Conservation (phyloP, 2,329 filamentous ascomycete species). For the Macrophomina pseudophaseolina region DNA sequence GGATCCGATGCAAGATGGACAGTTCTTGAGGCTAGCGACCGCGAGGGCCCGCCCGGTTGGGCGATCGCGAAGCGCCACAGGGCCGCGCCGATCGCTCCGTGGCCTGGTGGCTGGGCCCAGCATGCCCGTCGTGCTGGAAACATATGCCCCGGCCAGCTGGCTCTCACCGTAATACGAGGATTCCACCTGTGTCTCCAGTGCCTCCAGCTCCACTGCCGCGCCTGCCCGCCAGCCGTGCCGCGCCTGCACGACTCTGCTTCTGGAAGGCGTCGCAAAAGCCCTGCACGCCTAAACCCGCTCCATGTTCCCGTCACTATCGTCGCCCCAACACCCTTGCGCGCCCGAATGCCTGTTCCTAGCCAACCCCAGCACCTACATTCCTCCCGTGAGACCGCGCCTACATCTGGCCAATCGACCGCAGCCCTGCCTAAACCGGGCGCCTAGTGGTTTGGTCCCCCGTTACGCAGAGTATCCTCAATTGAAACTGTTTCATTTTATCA, state of each 20-base stretch:
- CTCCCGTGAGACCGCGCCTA: slow-evolving; percentile 15
- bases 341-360: slow-evolving; percentile 24
- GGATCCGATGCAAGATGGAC: slow-evolving; percentile 25
- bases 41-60: slow-evolving; percentile 23
- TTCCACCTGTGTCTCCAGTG: slow-evolving; percentile 24
- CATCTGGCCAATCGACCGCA: slow-evolving; percentile 15
- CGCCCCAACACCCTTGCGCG: slow-evolving; percentile 17
- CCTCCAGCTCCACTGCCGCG: slow-evolving; percentile 20
- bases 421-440: slow-evolving; percentile 13
- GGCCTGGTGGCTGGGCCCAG: slow-evolving; percentile 26
- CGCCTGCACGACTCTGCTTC: slow-evolving; percentile 25
- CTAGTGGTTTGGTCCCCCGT: slow-evolving; percentile 23
- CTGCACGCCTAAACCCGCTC: slow-evolving; percentile 23
- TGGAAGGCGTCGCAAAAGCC: slow-evolving; percentile 17
- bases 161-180: slow-evolving; percentile 21
- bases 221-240: slow-evolving; percentile 10
- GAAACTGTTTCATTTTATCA: slow-evolving; percentile 27
- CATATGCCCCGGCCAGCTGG: slow-evolving; percentile 24
- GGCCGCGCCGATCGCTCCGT: slow-evolving; percentile 26
- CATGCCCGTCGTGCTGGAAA: slow-evolving; percentile 27
- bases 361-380: slow-evolving; percentile 18
- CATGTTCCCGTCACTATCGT: slow-evolving; percentile 22
- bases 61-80: slow-evolving; percentile 24
- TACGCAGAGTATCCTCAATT: slow-evolving; percentile 27
- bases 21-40: slow-evolving; percentile 20